Base-by-base conservation (phyloP, 257 asterid species). In the Primulina tabacum region DNA sequence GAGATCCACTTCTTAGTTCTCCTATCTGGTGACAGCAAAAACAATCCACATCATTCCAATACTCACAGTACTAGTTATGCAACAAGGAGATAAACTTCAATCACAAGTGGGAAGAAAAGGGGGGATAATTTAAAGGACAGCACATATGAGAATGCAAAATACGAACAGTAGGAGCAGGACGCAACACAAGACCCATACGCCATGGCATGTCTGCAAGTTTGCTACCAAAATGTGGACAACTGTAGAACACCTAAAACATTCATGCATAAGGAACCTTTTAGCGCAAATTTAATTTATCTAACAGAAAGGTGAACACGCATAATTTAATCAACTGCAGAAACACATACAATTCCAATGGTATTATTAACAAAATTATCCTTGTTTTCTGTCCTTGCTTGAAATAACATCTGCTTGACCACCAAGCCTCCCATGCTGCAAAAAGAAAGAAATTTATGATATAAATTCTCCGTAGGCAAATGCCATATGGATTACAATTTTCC, bases 161-260 rank as follows among this genome's bases (percentile, higher is more conserved):
- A 89, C 96, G 88, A 53, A 94, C 99, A 34, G 89, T 80, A 59
- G 99, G 99, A 63, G 99, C 97, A 83, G 99, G 99, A 71, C 97
- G 99, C 77, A 94, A 83, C 62, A 91, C 99, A 79, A 89, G 84
- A 76, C 97, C 99, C 96, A 94, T 91, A 58, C 90, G 88, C 96
- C 99, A 94, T 67, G 99, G 97, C 97, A 89, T 84, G 83, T 94
- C 97, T 2, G 97, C 99, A 58, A 94, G 97, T 88, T 89, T 94
- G 87, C 99, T 94, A 71, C 99, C 99, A 77, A 91, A 88, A 78
- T 94, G 99, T 2, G 99, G 99, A 77, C 99, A 94, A 76, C 99
- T 91, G 70, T 94, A 94, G 87, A 94, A 94, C 67, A 94, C 89
- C 99, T 94, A 84, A 77, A 79, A 67, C 26, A 68, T 10, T 69